These are phyloP conservation scores for Nymphaea colorata DNA, from an alignment of 164 flowering plant species.

Conservation along the genomic window DNA sequence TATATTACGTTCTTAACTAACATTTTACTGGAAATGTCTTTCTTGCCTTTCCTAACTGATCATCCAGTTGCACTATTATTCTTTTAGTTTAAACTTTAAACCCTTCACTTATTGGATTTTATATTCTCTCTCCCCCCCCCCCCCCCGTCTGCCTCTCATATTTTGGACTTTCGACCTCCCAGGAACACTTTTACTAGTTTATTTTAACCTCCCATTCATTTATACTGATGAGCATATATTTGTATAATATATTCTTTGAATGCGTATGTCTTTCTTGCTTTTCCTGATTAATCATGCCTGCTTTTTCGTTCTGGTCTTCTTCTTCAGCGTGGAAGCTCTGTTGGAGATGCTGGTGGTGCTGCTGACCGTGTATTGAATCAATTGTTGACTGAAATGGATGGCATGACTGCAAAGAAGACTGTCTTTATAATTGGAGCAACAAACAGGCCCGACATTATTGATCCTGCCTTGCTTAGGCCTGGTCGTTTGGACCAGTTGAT, in stretches of 20 bases:
- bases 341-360: conserved; percentile 69
- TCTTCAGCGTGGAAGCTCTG: conserved; percentile 38
- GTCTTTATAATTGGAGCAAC: conserved; percentile 67
- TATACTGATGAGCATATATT: too few species aligned
- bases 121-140: too few species aligned
- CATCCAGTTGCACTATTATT: too few species aligned
- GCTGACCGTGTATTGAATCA: conserved; percentile 64
- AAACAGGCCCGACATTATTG: conserved; percentile 62
- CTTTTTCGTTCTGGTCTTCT: neutral
- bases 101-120: too few species aligned
- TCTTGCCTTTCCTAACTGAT: neutral
- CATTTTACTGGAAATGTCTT: neutral
- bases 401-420: conserved; percentile 58
- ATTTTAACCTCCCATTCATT: too few species aligned
- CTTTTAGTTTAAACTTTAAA: too few species aligned
- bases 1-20: too few species aligned
- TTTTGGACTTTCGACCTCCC: too few species aligned
- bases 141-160: too few species aligned
- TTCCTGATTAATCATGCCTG: neutral
- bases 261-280: neutral
- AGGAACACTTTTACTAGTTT: too few species aligned
- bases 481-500: conserved; percentile 62
- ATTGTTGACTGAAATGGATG: conserved; percentile 67
- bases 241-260: too few species aligned
- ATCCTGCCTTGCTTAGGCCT: conserved; percentile 58